Conservation (phyloP, 129 eudicot species). For the Calendula officinalis region DNA sequence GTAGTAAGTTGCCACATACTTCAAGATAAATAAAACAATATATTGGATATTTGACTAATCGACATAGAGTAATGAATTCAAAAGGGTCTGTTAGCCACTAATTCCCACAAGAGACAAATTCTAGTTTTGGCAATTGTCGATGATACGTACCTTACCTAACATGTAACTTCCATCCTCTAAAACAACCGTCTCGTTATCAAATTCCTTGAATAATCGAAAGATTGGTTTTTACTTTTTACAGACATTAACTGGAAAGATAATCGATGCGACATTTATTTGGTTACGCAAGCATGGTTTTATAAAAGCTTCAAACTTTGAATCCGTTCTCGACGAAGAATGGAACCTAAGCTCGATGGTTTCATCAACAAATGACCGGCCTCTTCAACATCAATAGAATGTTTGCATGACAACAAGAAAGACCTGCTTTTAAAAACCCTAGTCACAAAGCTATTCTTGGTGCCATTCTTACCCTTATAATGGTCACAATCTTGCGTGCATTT, state of each 20-base stretch:
- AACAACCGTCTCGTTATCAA: constrained; percentile 22
- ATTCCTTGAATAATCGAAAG: background rate
- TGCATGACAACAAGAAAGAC: constrained; percentile 30
- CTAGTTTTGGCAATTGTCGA: constrained; percentile 15
- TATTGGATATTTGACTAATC: constrained; percentile 21
- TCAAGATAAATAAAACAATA: constrained; percentile 6
- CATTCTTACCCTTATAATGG: constrained; percentile 14
- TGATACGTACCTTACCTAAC: constrained; percentile 24
- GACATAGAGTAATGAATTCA: constrained; percentile 11
- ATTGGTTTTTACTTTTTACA: constrained; percentile 8
- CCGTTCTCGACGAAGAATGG: constrained; percentile 10
- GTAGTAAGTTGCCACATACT: constrained; percentile 11
- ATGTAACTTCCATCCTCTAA: constrained; percentile 17
- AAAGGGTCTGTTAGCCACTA: background rate
- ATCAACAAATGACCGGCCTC: constrained; percentile 9
- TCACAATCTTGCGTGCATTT: constrained; percentile 25
- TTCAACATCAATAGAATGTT: constrained; percentile 27
- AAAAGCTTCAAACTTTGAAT: background rate
- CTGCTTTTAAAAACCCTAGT: constrained; percentile 12
- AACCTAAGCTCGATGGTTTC: constrained; percentile 12
- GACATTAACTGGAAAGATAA: background rate
- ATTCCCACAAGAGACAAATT: constrained; percentile 9
- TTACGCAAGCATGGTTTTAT: constrained; percentile 7
- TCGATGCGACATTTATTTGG: background rate
- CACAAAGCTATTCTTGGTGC: constrained; percentile 11